Evolutionary conservation across 306 rosid genomes (phyloP).

Genomic region (Carpinus viminea): DNA sequence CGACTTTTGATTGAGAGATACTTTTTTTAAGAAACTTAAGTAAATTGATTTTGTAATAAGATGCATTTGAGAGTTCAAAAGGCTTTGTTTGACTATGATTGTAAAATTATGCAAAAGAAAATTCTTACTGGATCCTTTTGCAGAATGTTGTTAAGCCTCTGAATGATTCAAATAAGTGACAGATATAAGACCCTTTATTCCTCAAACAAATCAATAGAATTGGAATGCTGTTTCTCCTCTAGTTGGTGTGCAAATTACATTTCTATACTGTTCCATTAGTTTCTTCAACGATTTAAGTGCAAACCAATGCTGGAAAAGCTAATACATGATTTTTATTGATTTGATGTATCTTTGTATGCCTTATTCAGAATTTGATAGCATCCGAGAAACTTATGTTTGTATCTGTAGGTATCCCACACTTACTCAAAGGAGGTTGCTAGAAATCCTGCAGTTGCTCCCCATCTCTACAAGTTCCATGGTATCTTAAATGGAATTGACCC

Average conservation of each 20-base stretch:
- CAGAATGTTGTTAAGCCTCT: background rate
- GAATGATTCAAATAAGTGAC: background rate
- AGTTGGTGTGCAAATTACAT: background rate
- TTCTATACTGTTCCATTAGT: background rate
- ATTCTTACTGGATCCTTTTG: background rate
- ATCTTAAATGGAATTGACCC: slow-evolving; percentile 96
- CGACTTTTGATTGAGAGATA: background rate
- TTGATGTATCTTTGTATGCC: background rate
- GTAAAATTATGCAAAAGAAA: background rate
- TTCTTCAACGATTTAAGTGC: background rate
- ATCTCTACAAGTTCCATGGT: slow-evolving; percentile 90
- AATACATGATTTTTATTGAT: background rate
- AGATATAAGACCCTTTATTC: background rate
- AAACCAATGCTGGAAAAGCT: too few relatives aligned
- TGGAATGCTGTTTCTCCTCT: background rate
- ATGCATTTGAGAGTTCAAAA: background rate
- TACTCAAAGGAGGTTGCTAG: slow-evolving; percentile 86
- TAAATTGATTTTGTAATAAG: background rate
- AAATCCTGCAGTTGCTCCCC: slow-evolving; percentile 63
- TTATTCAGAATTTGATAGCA: background rate
- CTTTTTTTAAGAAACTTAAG: background rate
- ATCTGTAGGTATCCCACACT: slow-evolving; percentile 77
- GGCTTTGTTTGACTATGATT: background rate
- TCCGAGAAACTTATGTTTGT: slow-evolving; percentile 14
- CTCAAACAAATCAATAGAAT: background rate